These are phyloP conservation scores for Pseudevernia furfuracea DNA, from an alignment of 495 filamentous ascomycete species.

Conservation along the genomic window DNA sequence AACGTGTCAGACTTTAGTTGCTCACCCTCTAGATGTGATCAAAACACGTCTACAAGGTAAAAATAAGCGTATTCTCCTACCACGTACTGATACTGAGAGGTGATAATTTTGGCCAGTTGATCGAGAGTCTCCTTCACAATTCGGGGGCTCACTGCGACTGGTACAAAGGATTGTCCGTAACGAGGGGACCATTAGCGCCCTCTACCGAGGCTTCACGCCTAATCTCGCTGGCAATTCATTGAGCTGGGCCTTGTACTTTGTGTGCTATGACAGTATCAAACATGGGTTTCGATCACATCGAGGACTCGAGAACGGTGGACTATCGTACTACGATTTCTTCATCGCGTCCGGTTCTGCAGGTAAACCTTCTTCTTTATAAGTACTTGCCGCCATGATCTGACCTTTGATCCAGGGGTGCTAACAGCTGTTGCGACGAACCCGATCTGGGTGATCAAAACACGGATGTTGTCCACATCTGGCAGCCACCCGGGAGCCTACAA, in stretches of 20 bases:
- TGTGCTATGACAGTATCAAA: conserved; percentile 58
- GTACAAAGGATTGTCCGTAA: conserved; percentile 45
- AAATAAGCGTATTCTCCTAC: not conserved
- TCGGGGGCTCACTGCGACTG: conserved; percentile 42
- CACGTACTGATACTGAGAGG: conserved; percentile 7
- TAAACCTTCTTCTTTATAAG: conserved; percentile 23
- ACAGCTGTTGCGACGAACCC: conserved; percentile 86
- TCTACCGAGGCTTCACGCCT: conserved; percentile 83
- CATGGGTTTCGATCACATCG: conserved; percentile 30
- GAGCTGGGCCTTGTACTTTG: conserved; percentile 89
- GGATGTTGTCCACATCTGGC: conserved; percentile 82
- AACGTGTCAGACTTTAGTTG: conserved; percentile 31
- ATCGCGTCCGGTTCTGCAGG: conserved; percentile 70
- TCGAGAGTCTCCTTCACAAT: conserved; percentile 35
- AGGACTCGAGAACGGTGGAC: conserved; percentile 19
- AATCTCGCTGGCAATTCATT: conserved; percentile 87
- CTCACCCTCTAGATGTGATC: conserved; percentile 85
- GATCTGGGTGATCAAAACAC: conserved; percentile 97
- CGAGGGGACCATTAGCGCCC: conserved; percentile 54
- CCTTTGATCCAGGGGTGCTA: conserved; percentile 40
- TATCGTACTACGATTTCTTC: conserved; percentile 75
- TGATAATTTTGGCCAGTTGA: conserved; percentile 34
- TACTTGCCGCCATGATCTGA: not conserved
- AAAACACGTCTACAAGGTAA: conserved; percentile 92
- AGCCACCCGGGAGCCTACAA: conserved; percentile 69